Conservation (phyloP, 768 basidiomycete species). For the Podaxis sp. region DNA sequence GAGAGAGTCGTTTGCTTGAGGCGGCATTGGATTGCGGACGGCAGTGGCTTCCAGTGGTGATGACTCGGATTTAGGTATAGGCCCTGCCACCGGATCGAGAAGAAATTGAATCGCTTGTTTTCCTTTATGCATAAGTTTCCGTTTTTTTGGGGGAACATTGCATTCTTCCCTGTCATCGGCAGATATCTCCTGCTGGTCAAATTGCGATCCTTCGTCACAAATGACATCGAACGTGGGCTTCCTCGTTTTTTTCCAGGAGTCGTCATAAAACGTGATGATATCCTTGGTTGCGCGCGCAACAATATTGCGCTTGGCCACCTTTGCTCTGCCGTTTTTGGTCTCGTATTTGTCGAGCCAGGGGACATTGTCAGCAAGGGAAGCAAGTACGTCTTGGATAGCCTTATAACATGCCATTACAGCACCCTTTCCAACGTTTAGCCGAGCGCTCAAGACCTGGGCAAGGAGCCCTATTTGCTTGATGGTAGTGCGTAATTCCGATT, state of each 20-base stretch:
- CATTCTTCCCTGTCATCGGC: conserved; percentile 17
- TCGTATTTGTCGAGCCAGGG: conserved; percentile 72
- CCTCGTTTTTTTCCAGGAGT: conserved; percentile 32
- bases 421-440: conserved; percentile 48
- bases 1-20: conserved; percentile 30
- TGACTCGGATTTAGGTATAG: conserved; percentile 23
- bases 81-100: conserved; percentile 48
- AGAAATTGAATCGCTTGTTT: conserved; percentile 55
- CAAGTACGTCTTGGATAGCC: conserved; percentile 57
- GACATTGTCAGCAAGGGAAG: conserved; percentile 58
- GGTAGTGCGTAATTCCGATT: conserved; percentile 58
- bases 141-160: conserved; percentile 25
- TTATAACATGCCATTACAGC: conserved; percentile 73
- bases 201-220: not conserved
- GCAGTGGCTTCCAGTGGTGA: conserved; percentile 8
- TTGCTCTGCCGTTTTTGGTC: conserved; percentile 52
- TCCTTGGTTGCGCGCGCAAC: conserved; percentile 71
- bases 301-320: conserved; percentile 59
- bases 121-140: conserved; percentile 32
- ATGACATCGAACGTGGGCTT: conserved; percentile 22
- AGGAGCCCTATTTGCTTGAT: conserved; percentile 57
- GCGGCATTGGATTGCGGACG: conserved; percentile 16
- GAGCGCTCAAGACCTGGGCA: conserved; percentile 52
- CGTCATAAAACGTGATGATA: conserved; percentile 66
- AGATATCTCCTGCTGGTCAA: not conserved